Percentiles rank a stretch among this genome's conserved stretches.
Evolutionary conservation across 345 rosid genomes (phyloP).

Genomic region (Odontarrhena argentea): DNA sequence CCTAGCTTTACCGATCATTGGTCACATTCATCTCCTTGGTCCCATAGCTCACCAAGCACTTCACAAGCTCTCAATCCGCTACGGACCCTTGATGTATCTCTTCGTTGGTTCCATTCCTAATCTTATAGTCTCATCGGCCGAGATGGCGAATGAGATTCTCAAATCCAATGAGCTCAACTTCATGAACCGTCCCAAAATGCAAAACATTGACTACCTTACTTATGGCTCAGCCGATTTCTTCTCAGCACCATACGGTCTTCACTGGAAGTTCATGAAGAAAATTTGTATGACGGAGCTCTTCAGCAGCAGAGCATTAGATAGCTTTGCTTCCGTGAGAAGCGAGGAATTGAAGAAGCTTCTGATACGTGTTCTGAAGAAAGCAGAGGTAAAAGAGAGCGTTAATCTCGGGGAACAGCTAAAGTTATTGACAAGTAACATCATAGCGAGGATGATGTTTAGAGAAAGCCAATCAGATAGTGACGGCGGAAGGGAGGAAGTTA

Average conservation of each 20-base stretch:
- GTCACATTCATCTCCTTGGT: slow-evolving; percentile 55
- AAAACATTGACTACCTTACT: slow-evolving; percentile 69
- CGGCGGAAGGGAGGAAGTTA: slow-evolving; percentile 49
- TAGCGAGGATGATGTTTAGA: slow-evolving; percentile 63
- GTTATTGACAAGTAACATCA: slow-evolving; percentile 60
- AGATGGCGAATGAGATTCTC: slow-evolving; percentile 61
- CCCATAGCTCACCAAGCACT: slow-evolving; percentile 67
- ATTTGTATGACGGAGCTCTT: slow-evolving; percentile 71
- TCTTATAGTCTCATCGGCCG: slow-evolving; percentile 57
- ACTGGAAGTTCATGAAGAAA: slow-evolving; percentile 84
- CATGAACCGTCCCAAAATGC: slow-evolving; percentile 49
- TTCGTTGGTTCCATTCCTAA: slow-evolving; percentile 72
- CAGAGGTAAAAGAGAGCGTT: slow-evolving; percentile 45
- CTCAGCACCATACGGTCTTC: slow-evolving; percentile 60
- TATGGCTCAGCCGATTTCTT: slow-evolving; percentile 76
- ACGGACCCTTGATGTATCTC: slow-evolving; percentile 67
- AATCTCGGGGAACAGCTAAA: slow-evolving; percentile 55
- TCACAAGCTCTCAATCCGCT: slow-evolving; percentile 57
- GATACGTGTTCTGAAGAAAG: slow-evolving; percentile 41
- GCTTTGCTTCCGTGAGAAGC: slow-evolving; percentile 45
- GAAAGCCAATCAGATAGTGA: slow-evolving; percentile 49
- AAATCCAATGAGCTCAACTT: slow-evolving; percentile 61
- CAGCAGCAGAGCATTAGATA: slow-evolving; percentile 53
- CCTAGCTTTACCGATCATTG: slow-evolving; percentile 49
- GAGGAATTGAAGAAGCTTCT: slow-evolving; percentile 55